A percentile compares a stretch with the other conserved stretches of the same genome.
phyloP scores from a whole-genome alignment of 192 early-diverging fungal genomes.

The Backusella parvicylindrica region DNA sequence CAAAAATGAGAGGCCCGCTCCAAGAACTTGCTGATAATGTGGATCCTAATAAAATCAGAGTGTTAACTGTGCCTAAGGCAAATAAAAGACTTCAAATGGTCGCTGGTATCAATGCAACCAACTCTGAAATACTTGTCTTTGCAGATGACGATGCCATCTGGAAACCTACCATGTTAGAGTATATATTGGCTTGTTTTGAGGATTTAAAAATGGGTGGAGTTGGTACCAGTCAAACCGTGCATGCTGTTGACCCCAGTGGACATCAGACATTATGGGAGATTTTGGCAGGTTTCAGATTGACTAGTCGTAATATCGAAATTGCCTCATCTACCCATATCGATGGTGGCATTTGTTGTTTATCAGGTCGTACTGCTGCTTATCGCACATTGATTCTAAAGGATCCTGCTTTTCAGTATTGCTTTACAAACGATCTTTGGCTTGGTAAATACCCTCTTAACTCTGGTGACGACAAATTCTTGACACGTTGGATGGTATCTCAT shows the following conservation, averaged over 20 bases:
- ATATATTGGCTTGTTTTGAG: slow-evolving; percentile 70
- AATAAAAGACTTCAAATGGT: slow-evolving; percentile 74
- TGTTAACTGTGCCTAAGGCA: slow-evolving; percentile 53
- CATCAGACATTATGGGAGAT: slow-evolving; percentile 71
- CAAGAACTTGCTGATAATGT: slow-evolving; percentile 57
- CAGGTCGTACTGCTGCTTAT: slow-evolving; percentile 69
- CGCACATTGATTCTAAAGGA: slow-evolving; percentile 65
- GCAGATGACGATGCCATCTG: slow-evolving; percentile 72
- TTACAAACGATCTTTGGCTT: slow-evolving; percentile 72
- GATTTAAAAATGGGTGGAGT: slow-evolving; percentile 69
- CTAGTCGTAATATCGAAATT: slow-evolving; percentile 72
- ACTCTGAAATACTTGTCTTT: slow-evolving; percentile 62
- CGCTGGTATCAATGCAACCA: slow-evolving; percentile 59
- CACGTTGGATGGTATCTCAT: slow-evolving; percentile 69
- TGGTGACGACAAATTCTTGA: slow-evolving; percentile 75
- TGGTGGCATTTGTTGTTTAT: slow-evolving; percentile 71
- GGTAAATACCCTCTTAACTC: slow-evolving; percentile 70
- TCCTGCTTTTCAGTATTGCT: slow-evolving; percentile 67
- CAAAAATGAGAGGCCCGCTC: slow-evolving; percentile 47
- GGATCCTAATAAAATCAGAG: slow-evolving; percentile 49
- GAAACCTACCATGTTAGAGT: slow-evolving; percentile 58
- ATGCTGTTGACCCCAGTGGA: slow-evolving; percentile 48
- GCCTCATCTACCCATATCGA: slow-evolving; percentile 73
- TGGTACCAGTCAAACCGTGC: slow-evolving; percentile 61
- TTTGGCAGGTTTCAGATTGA: slow-evolving; percentile 64